A percentile compares a stretch with the other conserved stretches of the same genome.
Evolutionary conservation across 306 rosid genomes (phyloP).

Genomic region (Psophocarpus tetragonolobus): DNA sequence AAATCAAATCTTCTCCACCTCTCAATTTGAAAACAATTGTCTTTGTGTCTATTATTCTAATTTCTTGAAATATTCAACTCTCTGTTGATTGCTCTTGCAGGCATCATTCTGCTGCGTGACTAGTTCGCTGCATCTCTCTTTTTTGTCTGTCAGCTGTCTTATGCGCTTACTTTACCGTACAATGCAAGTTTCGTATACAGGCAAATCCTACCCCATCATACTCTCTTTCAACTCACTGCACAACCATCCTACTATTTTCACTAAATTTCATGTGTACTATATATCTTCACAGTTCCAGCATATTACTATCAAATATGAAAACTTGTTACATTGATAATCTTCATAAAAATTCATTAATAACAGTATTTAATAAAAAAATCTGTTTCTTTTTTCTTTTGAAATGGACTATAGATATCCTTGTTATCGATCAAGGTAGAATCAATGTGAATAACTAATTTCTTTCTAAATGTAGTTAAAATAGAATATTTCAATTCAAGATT

Average conservation of each 20-base stretch:
- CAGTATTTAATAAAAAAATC: background rate
- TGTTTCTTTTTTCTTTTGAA: no score
- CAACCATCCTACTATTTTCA: background rate
- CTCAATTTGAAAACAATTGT: background rate
- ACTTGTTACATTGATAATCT: background rate
- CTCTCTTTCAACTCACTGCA: constrained; percentile 21
- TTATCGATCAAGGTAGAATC: no score
- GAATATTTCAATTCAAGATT: no score
- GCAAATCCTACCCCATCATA: constrained; percentile 32
- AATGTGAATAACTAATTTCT: no score
- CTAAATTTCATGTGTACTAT: constrained; percentile 28
- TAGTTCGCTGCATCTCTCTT: background rate
- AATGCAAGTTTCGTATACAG: constrained; percentile 30
- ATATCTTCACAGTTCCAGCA: background rate
- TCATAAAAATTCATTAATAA: background rate
- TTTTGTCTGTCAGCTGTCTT: constrained; percentile 9
- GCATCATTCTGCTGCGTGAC: constrained; percentile 63
- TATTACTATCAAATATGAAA: no score
- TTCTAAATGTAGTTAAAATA: no score
- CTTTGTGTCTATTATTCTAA: background rate
- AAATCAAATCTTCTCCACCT: background rate
- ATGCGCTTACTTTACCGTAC: constrained; percentile 40
- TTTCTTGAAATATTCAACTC: constrained; percentile 39
- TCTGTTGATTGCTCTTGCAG: constrained; percentile 66
- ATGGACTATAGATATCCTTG: no score